Evolutionary conservation across 1,284 basidiomycete genomes (phyloP).

Genomic region (Leccinum laetum): DNA sequence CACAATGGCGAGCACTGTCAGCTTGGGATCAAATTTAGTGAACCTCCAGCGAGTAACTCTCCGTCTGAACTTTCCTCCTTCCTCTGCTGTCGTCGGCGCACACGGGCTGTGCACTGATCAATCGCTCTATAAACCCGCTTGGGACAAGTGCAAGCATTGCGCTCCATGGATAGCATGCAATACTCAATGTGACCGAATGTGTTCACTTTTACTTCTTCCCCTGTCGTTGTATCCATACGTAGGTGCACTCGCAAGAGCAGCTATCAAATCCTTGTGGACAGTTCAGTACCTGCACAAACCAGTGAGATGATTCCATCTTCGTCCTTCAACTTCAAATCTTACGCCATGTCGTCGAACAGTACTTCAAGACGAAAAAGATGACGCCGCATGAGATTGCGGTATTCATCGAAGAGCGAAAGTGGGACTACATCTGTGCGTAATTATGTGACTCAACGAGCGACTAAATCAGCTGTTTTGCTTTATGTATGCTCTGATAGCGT

Average conservation of each 20-base stretch:
- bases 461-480: background rate
- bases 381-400: slow-evolving; percentile 60
- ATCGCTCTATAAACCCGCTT: slow-evolving; percentile 62
- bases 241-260: slow-evolving; percentile 60
- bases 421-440: slow-evolving; percentile 74
- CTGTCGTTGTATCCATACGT: slow-evolving; percentile 73
- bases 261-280: slow-evolving; percentile 68
- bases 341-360: no score
- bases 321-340: background rate
- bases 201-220: slow-evolving; percentile 65
- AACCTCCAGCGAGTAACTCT: slow-evolving; percentile 40
- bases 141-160: slow-evolving; percentile 71
- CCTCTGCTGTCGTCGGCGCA: slow-evolving; percentile 73
- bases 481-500: slow-evolving; percentile 44
- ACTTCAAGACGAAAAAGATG: slow-evolving; percentile 40
- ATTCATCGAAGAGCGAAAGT: slow-evolving; percentile 86
- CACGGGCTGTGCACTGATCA: slow-evolving; percentile 72
- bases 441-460: background rate
- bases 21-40: no score
- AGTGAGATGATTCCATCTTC: slow-evolving; percentile 36
- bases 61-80: slow-evolving; percentile 70
- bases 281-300: slow-evolving; percentile 69
- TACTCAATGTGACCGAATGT: background rate
- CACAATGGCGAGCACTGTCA: no score
- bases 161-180: background rate